phyloP scores from a whole-genome alignment of 169 alveolate species.

The Babesia bovis region DNA sequence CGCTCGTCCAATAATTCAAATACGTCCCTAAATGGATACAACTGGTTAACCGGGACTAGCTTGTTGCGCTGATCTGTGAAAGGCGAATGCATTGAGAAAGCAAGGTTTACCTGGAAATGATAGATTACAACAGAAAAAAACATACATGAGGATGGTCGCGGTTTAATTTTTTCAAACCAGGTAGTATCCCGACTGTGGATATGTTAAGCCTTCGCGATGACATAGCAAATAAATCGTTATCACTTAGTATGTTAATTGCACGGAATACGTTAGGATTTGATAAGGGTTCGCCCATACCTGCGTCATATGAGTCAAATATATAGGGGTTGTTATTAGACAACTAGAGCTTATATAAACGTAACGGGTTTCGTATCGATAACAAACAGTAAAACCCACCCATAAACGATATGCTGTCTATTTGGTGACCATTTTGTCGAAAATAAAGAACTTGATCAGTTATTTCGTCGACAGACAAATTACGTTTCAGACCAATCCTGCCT shows the following conservation, averaged over 20 bases:
- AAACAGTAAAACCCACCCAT: slow-evolving; percentile 70
- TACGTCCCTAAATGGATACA: slow-evolving; percentile 83
- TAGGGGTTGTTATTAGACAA: no score
- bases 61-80: slow-evolving; percentile 77
- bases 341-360: no score
- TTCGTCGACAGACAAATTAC: slow-evolving; percentile 84
- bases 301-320: no score
- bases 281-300: slow-evolving; percentile 88
- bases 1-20: slow-evolving; percentile 79
- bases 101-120: slow-evolving; percentile 72
- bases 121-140: slow-evolving; percentile 9
- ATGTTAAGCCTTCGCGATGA: slow-evolving; percentile 79
- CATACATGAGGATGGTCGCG: slow-evolving; percentile 75
- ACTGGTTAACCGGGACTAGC: slow-evolving; percentile 75
- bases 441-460: slow-evolving; percentile 82
- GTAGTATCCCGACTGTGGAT: slow-evolving; percentile 84
- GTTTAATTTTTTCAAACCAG: slow-evolving; percentile 82
- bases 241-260: slow-evolving; percentile 75
- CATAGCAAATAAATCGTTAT: slow-evolving; percentile 67
- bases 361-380: background rate
- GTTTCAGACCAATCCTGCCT: slow-evolving; percentile 83
- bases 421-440: slow-evolving; percentile 75
- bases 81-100: slow-evolving; percentile 84
- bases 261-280: slow-evolving; percentile 86
- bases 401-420: slow-evolving; percentile 81